Percentiles rank a stretch among this genome's conserved stretches.
Conservation (phyloP, 257 asterid genomes). For the Nicotiana paniculata region DNA sequence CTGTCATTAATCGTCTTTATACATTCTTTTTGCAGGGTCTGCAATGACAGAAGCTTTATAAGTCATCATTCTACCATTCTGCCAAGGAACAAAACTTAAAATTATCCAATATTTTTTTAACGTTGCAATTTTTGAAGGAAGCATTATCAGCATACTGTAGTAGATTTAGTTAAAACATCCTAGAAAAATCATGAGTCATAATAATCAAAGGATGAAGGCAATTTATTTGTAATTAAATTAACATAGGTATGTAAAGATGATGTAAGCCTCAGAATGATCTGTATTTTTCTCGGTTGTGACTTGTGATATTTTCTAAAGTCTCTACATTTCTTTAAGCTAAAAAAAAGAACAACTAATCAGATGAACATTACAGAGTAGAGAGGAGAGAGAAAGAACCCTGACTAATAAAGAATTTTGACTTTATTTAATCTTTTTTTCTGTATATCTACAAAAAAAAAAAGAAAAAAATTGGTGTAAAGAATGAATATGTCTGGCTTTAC, state of each 20-base stretch:
- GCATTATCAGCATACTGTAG: slow-evolving; percentile 67
- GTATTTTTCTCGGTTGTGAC: too few species aligned
- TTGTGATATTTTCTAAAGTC: neutral
- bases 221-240: too few species aligned
- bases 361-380: neutral
- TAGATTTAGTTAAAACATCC: slow-evolving; percentile 57
- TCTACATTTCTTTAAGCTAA: neutral
- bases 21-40: too few species aligned
- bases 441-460: neutral
- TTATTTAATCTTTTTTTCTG: neutral
- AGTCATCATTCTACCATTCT: too few species aligned
- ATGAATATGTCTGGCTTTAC: neutral
- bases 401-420: neutral
- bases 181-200: too few species aligned
- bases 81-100: neutral
- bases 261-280: too few species aligned
- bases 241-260: too few species aligned
- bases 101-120: neutral
- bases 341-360: neutral
- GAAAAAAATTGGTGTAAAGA: neutral
- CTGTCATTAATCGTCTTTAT: too few species aligned
- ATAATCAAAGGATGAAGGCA: too few species aligned
- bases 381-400: neutral
- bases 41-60: too few species aligned
- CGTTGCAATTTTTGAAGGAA: slow-evolving; percentile 50